phyloP scores from a whole-genome alignment of 2,329 filamentous ascomycete genomes.

The Neonectria sp. region DNA sequence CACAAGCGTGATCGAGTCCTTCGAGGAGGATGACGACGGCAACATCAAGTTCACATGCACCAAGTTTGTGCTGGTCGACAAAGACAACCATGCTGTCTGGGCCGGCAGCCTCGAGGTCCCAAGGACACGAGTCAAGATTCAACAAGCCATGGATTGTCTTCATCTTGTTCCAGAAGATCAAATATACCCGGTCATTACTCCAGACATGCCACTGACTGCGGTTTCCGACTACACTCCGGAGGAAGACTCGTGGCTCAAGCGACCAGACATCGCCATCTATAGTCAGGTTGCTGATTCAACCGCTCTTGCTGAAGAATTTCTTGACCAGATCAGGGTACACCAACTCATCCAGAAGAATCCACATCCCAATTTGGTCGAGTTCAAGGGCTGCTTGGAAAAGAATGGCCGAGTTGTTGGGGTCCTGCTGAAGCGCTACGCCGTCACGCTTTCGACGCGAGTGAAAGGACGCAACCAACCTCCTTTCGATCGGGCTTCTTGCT shows the following conservation, averaged over 20 bases:
- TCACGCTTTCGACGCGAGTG: not conserved
- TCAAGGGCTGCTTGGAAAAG: constrained; percentile 3
- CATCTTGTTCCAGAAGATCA: not conserved
- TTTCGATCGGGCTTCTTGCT: not conserved
- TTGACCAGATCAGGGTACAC: not conserved
- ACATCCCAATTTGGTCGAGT: constrained; percentile 5
- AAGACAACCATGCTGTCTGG: not conserved
- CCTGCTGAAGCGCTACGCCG: not conserved
- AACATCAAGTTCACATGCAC: not conserved
- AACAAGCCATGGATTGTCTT: not conserved
- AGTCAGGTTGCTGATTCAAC: not conserved
- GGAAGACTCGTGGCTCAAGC: not conserved
- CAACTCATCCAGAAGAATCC: not conserved
- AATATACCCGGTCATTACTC: not conserved
- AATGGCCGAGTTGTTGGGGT: not conserved
- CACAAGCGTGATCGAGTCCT: not conserved
- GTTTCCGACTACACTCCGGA: not conserved
- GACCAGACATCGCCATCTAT: not conserved
- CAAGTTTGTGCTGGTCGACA: not conserved
- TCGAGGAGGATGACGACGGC: not conserved
- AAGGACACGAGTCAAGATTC: not conserved
- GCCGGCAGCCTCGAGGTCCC: not conserved
- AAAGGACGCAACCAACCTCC: too few relatives aligned
- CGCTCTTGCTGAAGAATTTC: not conserved
- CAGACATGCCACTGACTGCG: not conserved